Evolutionary conservation across 345 rosid genomes (phyloP), one percentile per base, ranked within the genome.

Genomic region (Lenwebbia sp.): DNA sequence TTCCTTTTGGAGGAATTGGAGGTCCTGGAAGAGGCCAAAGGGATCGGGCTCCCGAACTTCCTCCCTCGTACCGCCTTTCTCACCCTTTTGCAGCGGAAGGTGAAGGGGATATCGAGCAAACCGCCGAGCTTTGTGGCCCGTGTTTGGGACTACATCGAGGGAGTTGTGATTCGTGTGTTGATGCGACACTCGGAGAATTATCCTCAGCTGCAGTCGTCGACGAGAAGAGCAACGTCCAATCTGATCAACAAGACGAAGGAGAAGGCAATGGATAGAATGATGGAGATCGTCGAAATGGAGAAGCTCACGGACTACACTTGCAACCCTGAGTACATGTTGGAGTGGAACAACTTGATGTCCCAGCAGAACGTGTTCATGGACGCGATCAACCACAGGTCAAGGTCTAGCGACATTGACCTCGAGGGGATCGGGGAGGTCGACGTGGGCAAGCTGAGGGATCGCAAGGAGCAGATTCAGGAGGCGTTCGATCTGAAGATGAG

Each of bases 401-500:
- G 3, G 11, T 30, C 14, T 4, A 0, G 37, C 6, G 21, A 5
- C 1, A 4, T 83, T 2, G 1, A 22, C 15, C 75, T 89, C 15
- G 28, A 81, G 41, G 89, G 88, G 19, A 9, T 90, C 30, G 91
- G 90, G 4, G 25, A 6, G 82, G 86, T 89, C 19, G 19, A 28
- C 17, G 60, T 28, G 5, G 30, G 1, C 3, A 14, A 62, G 41
- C 82, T 85, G 22, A 22, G 44, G 65, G 15, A 7, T 7, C 7
- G 54, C 17, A 21, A 14, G 10, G 30, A 57, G 65, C 65, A 10
- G 30, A 13, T 57, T 57, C 65, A 57, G 25, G 53, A 84, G 52
- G 90, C 92, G 5, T 91, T 85, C 7, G 91, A 89, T 84, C 28
- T 89, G 60, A 89, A 84, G 57, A 87, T 89, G 91, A 88, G 91